Evolutionary conservation across 257 asterid genomes (phyloP).

Genomic region (Solanum piurae): DNA sequence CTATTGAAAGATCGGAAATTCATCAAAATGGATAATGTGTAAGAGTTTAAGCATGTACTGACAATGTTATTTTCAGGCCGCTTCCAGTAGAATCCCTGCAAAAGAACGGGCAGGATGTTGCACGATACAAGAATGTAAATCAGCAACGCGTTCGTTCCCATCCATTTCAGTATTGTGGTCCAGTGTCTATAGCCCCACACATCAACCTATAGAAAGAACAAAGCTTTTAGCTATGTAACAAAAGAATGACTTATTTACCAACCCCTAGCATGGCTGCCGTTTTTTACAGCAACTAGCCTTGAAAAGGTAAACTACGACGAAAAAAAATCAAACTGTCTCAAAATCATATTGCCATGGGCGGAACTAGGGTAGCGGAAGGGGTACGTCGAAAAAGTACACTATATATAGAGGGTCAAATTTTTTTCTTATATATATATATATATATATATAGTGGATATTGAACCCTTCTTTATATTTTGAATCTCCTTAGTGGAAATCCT

Average conservation of each 20-base stretch:
- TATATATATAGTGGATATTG: background rate
- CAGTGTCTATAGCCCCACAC: slow-evolving; percentile 34
- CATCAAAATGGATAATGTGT: background rate
- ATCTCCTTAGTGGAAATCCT: background rate
- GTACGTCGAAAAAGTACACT: background rate
- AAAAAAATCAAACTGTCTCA: background rate
- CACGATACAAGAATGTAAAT: slow-evolving; percentile 49
- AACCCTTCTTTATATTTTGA: background rate
- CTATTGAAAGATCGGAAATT: background rate
- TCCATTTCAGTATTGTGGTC: slow-evolving; percentile 36
- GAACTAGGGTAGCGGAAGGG: background rate
- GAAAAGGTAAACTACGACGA: background rate
- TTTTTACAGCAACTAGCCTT: background rate
- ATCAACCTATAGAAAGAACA: slow-evolving; percentile 32
- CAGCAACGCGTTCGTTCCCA: slow-evolving; percentile 45
- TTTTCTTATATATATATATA: background rate
- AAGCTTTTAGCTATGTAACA: background rate
- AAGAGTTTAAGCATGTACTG: slow-evolving; percentile 2
- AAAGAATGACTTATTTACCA: background rate
- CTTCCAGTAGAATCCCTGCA: slow-evolving; percentile 57
- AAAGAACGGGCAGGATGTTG: slow-evolving; percentile 43
- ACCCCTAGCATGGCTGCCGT: background rate
- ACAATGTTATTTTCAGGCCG: slow-evolving; percentile 42
- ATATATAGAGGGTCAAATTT: background rate
- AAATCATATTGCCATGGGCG: background rate